Base-by-base conservation (phyloP, 2,329 filamentous ascomycete genomes). In the Venturia nashicola region DNA sequence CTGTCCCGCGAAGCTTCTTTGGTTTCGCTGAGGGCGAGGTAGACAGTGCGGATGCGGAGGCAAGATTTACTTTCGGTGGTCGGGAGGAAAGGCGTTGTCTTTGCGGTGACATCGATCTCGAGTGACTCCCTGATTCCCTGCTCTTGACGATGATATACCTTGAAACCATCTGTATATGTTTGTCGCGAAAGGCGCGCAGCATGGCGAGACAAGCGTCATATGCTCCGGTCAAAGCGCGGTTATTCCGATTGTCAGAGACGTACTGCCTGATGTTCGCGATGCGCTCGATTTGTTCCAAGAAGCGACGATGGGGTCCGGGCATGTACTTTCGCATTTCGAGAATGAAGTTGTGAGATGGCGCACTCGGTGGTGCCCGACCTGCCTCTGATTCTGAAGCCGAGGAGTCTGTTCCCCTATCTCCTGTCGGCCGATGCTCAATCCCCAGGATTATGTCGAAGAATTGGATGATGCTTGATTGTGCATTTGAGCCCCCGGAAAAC, bases 261-360 rank as follows among this genome's bases (percentile, higher is more conserved):
- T 88, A 97, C 20, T 87, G 81, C 39, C 91, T 89, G 69, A 99
- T 91, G 71, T 97, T 97, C 69, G 93, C 86, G 4, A 97, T 86
- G 18, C 79, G 79, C 61, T 84, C 81, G 14, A 97, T 86, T 67
- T 95, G 88, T 67, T 89, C 83, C 3, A 99, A 81, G 77, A 99
- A 99, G 48, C 89, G 86, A 3, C 91, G 88, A 72, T 99, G 94
- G 0, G 89, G 85, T 0, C 91, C 93, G 0, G 94, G 94, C 94
- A 99, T 99, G 77, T 99, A 99, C 57, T 84, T 84, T 65, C 93
- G 88, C 94, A 99, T 99, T 68, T 99, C 94, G 71, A 89, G 86
- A 72, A 99, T 93, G 77, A 99, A 99, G 71, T 94, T 95, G 77
- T 96, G 86, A 48, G 83, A 81, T 5, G 85, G 81, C 32, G 82